A percentile compares a stretch with the other conserved stretches of the same genome.
These are phyloP conservation scores for Canariomyces notabilis DNA, from an alignment of 2,329 filamentous ascomycete genomes.

Conservation along the genomic window DNA sequence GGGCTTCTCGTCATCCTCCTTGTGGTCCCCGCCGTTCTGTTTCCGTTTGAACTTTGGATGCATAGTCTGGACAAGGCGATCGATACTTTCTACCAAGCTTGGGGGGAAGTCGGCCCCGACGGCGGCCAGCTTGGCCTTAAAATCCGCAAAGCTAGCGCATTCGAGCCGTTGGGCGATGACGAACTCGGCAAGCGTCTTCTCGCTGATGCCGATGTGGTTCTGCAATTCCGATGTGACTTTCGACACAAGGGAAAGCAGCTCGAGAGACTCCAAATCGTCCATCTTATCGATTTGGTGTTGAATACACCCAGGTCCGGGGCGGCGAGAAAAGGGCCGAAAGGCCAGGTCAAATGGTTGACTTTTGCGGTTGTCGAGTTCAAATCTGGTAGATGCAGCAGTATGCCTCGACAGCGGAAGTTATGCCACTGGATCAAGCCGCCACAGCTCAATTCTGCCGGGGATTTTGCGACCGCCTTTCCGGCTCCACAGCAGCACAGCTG, in stretches of 20 bases:
- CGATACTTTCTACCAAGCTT: conserved; percentile 85
- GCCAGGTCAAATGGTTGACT: background rate
- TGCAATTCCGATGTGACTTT: conserved; percentile 92
- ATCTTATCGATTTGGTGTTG: conserved; percentile 42
- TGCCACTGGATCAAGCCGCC: background rate
- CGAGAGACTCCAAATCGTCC: conserved; percentile 88
- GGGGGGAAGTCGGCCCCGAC: conserved; percentile 80
- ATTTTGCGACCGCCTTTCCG: conserved; percentile 10
- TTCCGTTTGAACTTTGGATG: conserved; percentile 77
- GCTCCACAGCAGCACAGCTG: background rate
- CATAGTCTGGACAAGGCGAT: conserved; percentile 81
- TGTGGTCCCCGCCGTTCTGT: conserved; percentile 29
- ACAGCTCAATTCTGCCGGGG: conserved; percentile 7
- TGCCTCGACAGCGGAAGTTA: too few relatives aligned
- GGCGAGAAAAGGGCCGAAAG: background rate
- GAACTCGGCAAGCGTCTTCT: conserved; percentile 95
- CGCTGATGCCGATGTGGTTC: conserved; percentile 85
- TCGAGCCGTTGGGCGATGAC: conserved; percentile 85
- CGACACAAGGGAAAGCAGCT: conserved; percentile 88
- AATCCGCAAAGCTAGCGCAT: conserved; percentile 64
- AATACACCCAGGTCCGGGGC: background rate
- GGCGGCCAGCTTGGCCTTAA: conserved; percentile 67
- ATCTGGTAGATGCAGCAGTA: too few relatives aligned
- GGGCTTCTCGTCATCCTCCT: conserved; percentile 38
- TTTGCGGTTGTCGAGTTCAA: too few relatives aligned